A percentile compares a stretch with the other conserved stretches of the same genome.
Evolutionary conservation across 768 basidiomycete species (phyloP).

Genomic region (Mycena alexandri): DNA sequence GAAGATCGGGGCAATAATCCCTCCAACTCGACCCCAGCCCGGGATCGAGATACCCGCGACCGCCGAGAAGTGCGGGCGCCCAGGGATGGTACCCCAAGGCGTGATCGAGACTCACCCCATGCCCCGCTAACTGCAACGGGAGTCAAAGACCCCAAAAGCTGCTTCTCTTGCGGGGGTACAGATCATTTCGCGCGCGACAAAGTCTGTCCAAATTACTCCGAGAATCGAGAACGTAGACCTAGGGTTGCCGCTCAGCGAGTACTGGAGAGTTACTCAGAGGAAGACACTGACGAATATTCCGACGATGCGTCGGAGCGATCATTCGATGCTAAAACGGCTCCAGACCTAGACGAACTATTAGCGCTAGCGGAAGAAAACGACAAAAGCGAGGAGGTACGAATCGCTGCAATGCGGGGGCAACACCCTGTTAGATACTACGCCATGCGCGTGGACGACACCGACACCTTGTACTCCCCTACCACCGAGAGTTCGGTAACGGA

Average conservation of each 20-base stretch:
- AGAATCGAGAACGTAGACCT: not conserved
- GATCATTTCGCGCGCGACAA: too few relatives aligned
- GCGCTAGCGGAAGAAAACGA: not conserved
- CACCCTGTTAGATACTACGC: not conserved
- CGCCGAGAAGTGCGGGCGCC: too few relatives aligned
- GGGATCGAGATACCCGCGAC: too few relatives aligned
- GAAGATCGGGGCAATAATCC: too few relatives aligned
- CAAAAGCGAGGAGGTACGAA: not conserved
- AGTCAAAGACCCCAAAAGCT: too few relatives aligned
- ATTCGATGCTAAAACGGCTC: too few relatives aligned
- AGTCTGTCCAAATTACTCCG: slow-evolving; percentile 7
- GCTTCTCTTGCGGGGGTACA: slow-evolving; percentile 6
- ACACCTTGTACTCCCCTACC: too few relatives aligned
- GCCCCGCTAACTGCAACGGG: too few relatives aligned
- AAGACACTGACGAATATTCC: not conserved
- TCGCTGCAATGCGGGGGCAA: not conserved
- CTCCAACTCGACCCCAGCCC: too few relatives aligned
- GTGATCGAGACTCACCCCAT: too few relatives aligned
- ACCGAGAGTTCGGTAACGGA: too few relatives aligned
- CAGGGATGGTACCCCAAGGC: too few relatives aligned
- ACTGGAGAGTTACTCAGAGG: slow-evolving; percentile 10
- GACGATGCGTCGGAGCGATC: not conserved
- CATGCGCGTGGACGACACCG: not conserved
- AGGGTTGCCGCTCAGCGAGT: not conserved
- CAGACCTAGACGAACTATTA: slow-evolving; percentile 14